These are phyloP conservation scores for Bonia amplexicaulis DNA, from an alignment of 176 grass and related monocot genomes.

Conservation along the genomic window DNA sequence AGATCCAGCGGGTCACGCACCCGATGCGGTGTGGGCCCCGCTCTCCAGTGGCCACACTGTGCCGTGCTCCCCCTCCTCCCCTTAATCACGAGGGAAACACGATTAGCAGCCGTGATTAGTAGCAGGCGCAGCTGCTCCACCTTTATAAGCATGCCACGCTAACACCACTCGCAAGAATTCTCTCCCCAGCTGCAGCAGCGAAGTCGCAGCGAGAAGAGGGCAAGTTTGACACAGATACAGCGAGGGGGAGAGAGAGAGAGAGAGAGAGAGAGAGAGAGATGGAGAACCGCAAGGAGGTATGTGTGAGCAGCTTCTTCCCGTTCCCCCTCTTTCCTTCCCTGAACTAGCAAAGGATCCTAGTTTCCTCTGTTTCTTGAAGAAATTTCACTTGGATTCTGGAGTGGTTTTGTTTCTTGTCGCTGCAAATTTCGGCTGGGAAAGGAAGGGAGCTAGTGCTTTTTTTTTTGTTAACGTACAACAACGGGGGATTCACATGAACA, in stretches of 20 bases:
- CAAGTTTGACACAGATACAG: not conserved
- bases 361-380: not conserved
- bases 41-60: not conserved
- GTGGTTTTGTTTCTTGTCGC: not conserved
- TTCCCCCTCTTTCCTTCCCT: not conserved
- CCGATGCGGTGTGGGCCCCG: not conserved
- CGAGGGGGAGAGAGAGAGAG: not conserved
- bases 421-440: not conserved
- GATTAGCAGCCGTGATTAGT: not conserved
- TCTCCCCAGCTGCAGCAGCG: not conserved
- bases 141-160: not conserved
- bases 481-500: not conserved
- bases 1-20: not conserved
- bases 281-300: conserved; percentile 65
- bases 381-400: not conserved
- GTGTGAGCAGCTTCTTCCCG: not conserved
- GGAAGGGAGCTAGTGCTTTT: not conserved
- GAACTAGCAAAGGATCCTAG: not conserved
- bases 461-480: not conserved
- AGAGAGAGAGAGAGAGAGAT: not conserved
- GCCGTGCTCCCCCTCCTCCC: not conserved
- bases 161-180: not conserved
- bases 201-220: not conserved
- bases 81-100: not conserved
- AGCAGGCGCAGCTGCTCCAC: not conserved